Conservation (phyloP, 352 stramenopile species). For the Phytophthora tentaculata region DNA sequence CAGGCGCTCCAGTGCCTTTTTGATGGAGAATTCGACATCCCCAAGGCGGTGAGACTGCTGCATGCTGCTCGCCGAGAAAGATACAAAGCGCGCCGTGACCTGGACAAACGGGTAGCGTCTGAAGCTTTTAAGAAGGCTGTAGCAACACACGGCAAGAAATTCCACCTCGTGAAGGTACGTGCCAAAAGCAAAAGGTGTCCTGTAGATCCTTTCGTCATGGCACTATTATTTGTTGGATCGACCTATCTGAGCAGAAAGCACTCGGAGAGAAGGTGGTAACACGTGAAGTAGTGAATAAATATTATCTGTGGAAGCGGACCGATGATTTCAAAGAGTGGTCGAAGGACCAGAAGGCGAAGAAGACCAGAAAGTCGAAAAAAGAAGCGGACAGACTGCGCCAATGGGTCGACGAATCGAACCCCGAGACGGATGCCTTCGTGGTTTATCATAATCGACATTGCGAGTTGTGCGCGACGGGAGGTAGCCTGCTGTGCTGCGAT, state of each 20-base stretch:
- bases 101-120: constrained; percentile 36
- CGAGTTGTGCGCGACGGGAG: constrained; percentile 70
- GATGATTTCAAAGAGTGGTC: constrained; percentile 57
- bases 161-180: constrained; percentile 63
- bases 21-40: constrained; percentile 58
- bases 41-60: constrained; percentile 48
- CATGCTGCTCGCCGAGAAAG: constrained; percentile 38
- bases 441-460: constrained; percentile 71
- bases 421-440: constrained; percentile 40
- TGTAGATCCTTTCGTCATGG: constrained; percentile 1
- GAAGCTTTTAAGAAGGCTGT: constrained; percentile 56
- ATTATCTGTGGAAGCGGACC: constrained; percentile 77
- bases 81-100: constrained; percentile 29
- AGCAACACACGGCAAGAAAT: constrained; percentile 60
- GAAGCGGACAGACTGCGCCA: constrained; percentile 49
- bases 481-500: constrained; percentile 70
- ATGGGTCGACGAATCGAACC: constrained; percentile 38
- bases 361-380: constrained; percentile 68
- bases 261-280: constrained; percentile 44
- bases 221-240: constrained; percentile 1
- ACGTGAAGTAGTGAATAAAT: constrained; percentile 60
- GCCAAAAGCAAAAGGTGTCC: background rate
- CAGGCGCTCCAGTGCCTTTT: constrained; percentile 71
- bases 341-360: constrained; percentile 42
- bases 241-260: constrained; percentile 41